Evolutionary conservation across 352 stramenopile genomes (phyloP), one percentile per base, ranked within the genome.

Genomic region (Phytophthora syringae): DNA sequence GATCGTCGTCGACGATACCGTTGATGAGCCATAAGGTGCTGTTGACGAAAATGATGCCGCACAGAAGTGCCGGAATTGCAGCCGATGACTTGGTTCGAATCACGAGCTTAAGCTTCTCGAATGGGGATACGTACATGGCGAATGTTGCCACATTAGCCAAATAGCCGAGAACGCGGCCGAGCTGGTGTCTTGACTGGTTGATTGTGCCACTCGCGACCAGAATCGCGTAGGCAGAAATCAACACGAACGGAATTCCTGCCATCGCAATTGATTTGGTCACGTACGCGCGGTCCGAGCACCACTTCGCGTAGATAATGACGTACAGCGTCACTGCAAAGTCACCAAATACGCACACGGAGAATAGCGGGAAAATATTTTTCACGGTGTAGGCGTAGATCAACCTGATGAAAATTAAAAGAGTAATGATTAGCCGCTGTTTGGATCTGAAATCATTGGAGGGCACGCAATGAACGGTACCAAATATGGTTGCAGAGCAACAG

Each of bases 41-140:
- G 72, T 87, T 92, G 52, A 76, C 11, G 9, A 73, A 68, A 3
- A 77, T 82, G 25, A 78, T 72, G 6, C 55, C 16, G 18, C 77
- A 76, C 60, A 92, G 77, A n/a, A 72, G n/a, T n/a, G 86, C 72
- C 3, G 70, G 70, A 27, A 92, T 86, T 3, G 73, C 80, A 55
- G 68, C 56, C 2, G 69, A 63, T 5, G 59, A 74, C 44, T 74
- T 77, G 27, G 59, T 70, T 24, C 45, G 21, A 15, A 74, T 37
- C 20, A 74, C 64, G 27, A 65, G 64, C 30, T 70, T 65, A 28
- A 74, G 25, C 42, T 67, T 74, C 53, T 74, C 69, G 27, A 77
- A 65, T 12, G 59, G 67, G 20, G 74, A 76, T 12, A 68, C 13
- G 42, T 59, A 76, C 49, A 82, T 54, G 11, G 43, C 54, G 42